These are phyloP conservation scores for Medicago ruthenica DNA, from an alignment of 306 rosid genomes.

Conservation along the genomic window DNA sequence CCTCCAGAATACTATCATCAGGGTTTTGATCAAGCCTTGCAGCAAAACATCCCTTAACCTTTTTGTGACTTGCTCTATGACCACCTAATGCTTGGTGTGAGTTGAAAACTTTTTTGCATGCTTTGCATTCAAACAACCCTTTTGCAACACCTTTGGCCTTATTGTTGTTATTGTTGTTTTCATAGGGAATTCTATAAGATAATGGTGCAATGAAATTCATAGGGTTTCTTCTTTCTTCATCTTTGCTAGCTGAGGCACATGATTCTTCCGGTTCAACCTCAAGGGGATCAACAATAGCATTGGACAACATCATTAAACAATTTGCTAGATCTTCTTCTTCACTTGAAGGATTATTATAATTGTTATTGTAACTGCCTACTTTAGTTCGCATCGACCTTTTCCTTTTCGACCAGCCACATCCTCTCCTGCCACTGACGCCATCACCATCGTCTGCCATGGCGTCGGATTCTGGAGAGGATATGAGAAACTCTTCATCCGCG, in stretches of 20 bases:
- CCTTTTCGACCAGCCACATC: conserved; percentile 73
- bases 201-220: conserved; percentile 57
- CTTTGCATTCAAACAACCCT: conserved; percentile 86
- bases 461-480: conserved; percentile 67
- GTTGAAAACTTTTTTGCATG: conserved; percentile 90
- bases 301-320: conserved; percentile 90
- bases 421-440: conserved; percentile 36
- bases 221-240: conserved; percentile 67
- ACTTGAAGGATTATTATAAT: conserved; percentile 63
- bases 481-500: conserved; percentile 52
- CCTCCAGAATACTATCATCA: conserved; percentile 56
- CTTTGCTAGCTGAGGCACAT: conserved; percentile 80
- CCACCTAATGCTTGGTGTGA: conserved; percentile 99
- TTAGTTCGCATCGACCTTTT: conserved; percentile 75
- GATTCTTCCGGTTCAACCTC: conserved; percentile 74
- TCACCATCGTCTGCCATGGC: conserved; percentile 48
- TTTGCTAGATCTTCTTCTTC: conserved; percentile 95
- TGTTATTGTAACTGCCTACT: conserved; percentile 59
- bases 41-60: conserved; percentile 95
- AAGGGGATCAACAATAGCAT: conserved; percentile 64
- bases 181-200: conserved; percentile 46
- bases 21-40: conserved; percentile 62
- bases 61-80: conserved; percentile 95
- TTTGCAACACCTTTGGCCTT: conserved; percentile 63
- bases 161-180: conserved; percentile 16